phyloP scores from a whole-genome alignment of 2,329 filamentous ascomycete genomes.

The Neofusicoccum umdonicola region DNA sequence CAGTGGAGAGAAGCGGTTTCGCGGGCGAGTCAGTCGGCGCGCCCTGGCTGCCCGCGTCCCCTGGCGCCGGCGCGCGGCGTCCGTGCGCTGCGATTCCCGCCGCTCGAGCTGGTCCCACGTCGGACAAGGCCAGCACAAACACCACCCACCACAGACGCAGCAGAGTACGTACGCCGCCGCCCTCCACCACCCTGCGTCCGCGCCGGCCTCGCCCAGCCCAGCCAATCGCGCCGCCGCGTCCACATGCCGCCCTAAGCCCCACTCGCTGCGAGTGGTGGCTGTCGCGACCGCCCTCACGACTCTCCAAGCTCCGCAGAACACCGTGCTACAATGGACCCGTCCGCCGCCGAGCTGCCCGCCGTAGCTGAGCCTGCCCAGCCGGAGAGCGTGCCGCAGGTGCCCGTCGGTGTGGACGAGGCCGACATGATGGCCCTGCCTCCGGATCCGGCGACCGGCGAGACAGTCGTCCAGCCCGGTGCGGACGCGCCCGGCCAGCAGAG shows the following conservation, averaged over 20 bases:
- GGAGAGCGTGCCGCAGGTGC: conserved; percentile 30
- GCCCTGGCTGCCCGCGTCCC: not conserved
- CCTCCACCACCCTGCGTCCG: not conserved
- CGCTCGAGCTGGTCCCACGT: not conserved
- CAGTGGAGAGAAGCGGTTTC: not conserved
- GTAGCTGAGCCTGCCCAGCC: not conserved
- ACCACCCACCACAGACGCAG: not conserved
- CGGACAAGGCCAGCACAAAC: conserved; percentile 5
- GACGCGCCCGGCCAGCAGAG: conserved; percentile 36
- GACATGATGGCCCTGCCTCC: conserved; percentile 34
- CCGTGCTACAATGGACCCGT: conserved; percentile 14
- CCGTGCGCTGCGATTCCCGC: not conserved
- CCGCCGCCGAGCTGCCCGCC: conserved; percentile 1
- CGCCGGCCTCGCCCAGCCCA: not conserved
- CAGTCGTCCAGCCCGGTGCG: conserved; percentile 32
- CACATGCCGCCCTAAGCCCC: conserved; percentile 15
- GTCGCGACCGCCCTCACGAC: conserved; percentile 5
- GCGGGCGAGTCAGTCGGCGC: not conserved
- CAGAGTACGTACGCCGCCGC: not conserved
- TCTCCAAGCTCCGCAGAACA: not conserved
- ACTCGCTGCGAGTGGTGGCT: not conserved
- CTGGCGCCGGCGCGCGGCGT: not conserved
- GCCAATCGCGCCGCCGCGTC: not conserved
- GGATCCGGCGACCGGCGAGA: conserved; percentile 32
- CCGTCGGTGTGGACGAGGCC: conserved; percentile 36